Conservation (phyloP, 169 alveolate genomes). For the Eimeria maxima region DNA sequence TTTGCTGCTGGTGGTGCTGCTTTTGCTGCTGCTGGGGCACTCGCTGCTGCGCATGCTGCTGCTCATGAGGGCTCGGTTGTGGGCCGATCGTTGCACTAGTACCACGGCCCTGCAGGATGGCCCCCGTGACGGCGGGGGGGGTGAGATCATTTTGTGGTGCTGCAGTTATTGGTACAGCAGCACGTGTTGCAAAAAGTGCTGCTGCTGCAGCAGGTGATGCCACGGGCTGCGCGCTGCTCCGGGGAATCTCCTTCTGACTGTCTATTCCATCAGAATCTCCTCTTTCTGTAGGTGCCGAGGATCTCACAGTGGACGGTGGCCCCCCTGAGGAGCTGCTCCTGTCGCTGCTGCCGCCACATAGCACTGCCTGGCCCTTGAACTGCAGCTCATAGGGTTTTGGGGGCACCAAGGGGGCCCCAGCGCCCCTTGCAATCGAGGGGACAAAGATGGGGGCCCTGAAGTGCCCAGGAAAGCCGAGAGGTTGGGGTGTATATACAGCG, state of each 20-base stretch:
- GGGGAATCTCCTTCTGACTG: background rate
- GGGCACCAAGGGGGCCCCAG: conserved; percentile 10
- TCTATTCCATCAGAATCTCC: background rate
- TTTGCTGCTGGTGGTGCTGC: conserved; percentile 14
- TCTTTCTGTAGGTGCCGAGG: background rate
- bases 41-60: conserved; percentile 3
- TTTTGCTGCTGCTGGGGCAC: background rate
- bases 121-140: background rate
- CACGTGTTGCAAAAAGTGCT: background rate
- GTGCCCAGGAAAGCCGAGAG: background rate
- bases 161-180: background rate
- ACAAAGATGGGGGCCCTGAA: conserved; percentile 1
- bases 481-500: background rate
- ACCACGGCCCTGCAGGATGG: background rate
- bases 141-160: background rate
- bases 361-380: conserved; percentile 31
- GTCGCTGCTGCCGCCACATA: background rate
- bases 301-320: conserved; percentile 17
- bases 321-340: conserved; percentile 10
- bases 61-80: background rate
- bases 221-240: background rate
- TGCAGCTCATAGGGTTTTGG: background rate
- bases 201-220: background rate
- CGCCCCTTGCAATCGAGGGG: background rate
- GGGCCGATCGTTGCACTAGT: background rate